Conservation (phyloP, 768 basidiomycete genomes). For the Naganishia vaughanmartiniae region DNA sequence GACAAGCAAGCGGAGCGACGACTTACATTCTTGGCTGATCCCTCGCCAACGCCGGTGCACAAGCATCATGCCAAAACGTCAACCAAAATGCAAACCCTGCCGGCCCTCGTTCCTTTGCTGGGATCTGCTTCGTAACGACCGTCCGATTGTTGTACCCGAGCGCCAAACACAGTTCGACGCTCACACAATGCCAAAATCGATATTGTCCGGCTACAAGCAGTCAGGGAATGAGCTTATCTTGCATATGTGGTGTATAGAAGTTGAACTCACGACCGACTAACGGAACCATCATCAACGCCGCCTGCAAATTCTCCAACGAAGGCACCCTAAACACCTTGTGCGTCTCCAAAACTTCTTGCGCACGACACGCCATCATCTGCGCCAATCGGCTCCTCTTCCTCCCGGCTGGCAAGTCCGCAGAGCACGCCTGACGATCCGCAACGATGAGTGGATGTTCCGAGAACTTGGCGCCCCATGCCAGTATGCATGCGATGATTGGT, state of each 20-base stretch:
- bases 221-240: background rate
- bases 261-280: conserved; percentile 17
- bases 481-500: conserved; percentile 73
- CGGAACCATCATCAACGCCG: conserved; percentile 70
- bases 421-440: conserved; percentile 65
- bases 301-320: conserved; percentile 74
- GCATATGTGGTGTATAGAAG: background rate
- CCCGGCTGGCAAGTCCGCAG: conserved; percentile 48
- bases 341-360: conserved; percentile 80
- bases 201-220: conserved; percentile 25
- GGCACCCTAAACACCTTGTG: conserved; percentile 81
- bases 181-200: conserved; percentile 24
- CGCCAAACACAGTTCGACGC: conserved; percentile 32
- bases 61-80: conserved; percentile 68
- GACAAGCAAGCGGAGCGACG: background rate
- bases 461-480: conserved; percentile 91
- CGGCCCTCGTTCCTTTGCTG: conserved; percentile 36
- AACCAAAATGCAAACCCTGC: conserved; percentile 82
- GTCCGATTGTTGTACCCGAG: conserved; percentile 40
- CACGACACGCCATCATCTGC: conserved; percentile 71
- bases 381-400: conserved; percentile 72
- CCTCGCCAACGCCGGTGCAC: conserved; percentile 76
- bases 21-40: conserved; percentile 72
- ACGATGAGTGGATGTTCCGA: conserved; percentile 83
- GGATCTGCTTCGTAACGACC: conserved; percentile 35